Evolutionary conservation across 148 eudicot genomes (phyloP).

Genomic region (Fallopia convolvulus): DNA sequence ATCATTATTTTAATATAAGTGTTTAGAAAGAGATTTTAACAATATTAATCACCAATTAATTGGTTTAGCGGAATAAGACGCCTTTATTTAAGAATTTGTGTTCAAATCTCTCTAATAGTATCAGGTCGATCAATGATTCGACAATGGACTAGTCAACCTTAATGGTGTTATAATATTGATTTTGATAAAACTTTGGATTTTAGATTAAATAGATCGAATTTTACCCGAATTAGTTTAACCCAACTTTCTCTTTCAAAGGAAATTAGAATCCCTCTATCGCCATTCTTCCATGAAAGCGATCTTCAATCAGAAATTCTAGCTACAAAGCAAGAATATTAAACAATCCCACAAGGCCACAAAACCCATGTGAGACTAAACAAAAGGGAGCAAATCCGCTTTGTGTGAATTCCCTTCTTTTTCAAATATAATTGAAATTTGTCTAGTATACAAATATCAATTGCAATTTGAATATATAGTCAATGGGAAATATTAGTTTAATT

Average conservation of each 20-base stretch:
- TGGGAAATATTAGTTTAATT: background rate
- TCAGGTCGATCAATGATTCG: no score
- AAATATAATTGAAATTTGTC: background rate
- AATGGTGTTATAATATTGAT: background rate
- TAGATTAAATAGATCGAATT: background rate
- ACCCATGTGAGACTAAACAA: slow-evolving; percentile 4
- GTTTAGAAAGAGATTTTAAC: no score
- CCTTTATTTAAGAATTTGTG: no score
- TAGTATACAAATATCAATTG: background rate
- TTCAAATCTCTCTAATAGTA: no score
- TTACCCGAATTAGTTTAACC: background rate
- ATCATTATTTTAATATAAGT: no score
- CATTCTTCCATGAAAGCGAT: slow-evolving; percentile 10
- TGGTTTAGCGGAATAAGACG: no score
- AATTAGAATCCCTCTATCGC: background rate
- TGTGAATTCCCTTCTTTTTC: background rate
- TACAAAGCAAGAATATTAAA: background rate
- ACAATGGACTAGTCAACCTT: background rate
- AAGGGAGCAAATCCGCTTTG: background rate
- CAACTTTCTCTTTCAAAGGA: background rate
- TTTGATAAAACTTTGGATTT: background rate
- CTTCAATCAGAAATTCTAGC: background rate
- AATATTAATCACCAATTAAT: no score
- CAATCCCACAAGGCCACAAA: background rate
- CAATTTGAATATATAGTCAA: background rate